A percentile compares a stretch with the other conserved stretches of the same genome.
Evolutionary conservation across 1,139 yeast genomes (phyloP).

Genomic region (Eremothecium sinecaudum): DNA sequence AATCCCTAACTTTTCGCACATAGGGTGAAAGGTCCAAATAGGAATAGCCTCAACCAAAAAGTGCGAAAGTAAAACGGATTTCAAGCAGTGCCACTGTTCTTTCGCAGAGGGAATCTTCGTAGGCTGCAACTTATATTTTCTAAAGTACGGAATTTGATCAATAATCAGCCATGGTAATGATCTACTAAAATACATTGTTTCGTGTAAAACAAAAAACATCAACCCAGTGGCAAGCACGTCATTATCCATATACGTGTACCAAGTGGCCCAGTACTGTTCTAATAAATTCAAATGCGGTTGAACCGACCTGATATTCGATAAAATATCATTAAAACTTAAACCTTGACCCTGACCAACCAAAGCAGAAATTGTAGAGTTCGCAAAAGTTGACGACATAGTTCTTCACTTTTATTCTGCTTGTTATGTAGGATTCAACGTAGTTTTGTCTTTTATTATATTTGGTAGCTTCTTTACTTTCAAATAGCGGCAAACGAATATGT

Average conservation of each 20-base stretch:
- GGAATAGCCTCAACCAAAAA: slow-evolving; percentile 89
- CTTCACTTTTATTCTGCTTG: too few relatives aligned
- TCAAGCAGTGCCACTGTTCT: slow-evolving; percentile 89
- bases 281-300: slow-evolving; percentile 37
- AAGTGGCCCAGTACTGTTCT: slow-evolving; percentile 70
- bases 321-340: slow-evolving; percentile 29
- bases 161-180: slow-evolving; percentile 77
- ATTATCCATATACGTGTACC: slow-evolving; percentile 64
- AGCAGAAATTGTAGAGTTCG: slow-evolving; percentile 26
- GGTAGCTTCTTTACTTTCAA: too few relatives aligned
- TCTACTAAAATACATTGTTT: slow-evolving; percentile 72
- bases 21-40: slow-evolving; percentile 91
- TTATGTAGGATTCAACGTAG: too few relatives aligned
- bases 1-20: slow-evolving; percentile 70
- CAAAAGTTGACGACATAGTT: slow-evolving; percentile 24
- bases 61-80: slow-evolving; percentile 74
- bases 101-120: slow-evolving; percentile 62
- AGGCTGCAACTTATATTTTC: slow-evolving; percentile 73
- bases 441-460: too few relatives aligned
- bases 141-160: slow-evolving; percentile 67
- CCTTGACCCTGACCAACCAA: slow-evolving; percentile 22
- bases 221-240: slow-evolving; percentile 79
- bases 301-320: slow-evolving; percentile 30
- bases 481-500: too few relatives aligned
- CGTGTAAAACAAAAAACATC: slow-evolving; percentile 65